phyloP scores from a whole-genome alignment of 176 grass and related monocot species.

The Zea mays region Zm-B73-REFERENCE-NAM-5.0 NC_050100.1:159176501-159177000 shows the following conservation, averaged over 20 bases:
- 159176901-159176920: too few species aligned
- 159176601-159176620: slow-evolving; percentile 58
- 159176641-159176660: slow-evolving; percentile 81
- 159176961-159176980: too few species aligned
- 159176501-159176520: slow-evolving; percentile 36
- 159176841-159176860: too few species aligned
- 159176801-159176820: neutral
- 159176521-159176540: slow-evolving; percentile 46
- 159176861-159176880: too few species aligned
- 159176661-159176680: slow-evolving; percentile 64
- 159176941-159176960: too few species aligned
- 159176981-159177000: too few species aligned
- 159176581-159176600: slow-evolving; percentile 44
- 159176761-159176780: neutral
- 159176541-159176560: slow-evolving; percentile 73
- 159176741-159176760: neutral
- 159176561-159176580: slow-evolving; percentile 80
- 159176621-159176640: slow-evolving; percentile 71
- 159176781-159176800: neutral
- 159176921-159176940: too few species aligned
- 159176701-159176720: slow-evolving; percentile 76
- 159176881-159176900: too few species aligned
- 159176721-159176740: slow-evolving; percentile 15
- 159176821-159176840: neutral
- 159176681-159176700: slow-evolving; percentile 63